phyloP scores from a whole-genome alignment of 306 rosid species.

The Lagenaria siceraria region DNA sequence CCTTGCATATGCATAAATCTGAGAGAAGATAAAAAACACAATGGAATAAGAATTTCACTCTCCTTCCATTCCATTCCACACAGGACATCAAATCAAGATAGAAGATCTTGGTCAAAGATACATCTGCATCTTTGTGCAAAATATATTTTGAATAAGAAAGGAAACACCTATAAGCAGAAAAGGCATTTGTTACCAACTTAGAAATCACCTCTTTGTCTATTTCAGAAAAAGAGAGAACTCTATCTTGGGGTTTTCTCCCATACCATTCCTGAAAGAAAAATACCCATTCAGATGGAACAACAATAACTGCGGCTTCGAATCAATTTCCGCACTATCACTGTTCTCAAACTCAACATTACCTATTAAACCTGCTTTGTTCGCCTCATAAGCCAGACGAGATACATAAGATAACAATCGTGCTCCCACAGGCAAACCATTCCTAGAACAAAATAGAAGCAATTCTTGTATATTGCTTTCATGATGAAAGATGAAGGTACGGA shows the following conservation, averaged over 20 bases:
- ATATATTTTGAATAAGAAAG: constrained; percentile 1
- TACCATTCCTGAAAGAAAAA: background rate
- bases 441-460: constrained; percentile 21
- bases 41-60: constrained; percentile 7
- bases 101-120: constrained; percentile 10
- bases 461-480: constrained; percentile 13
- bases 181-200: constrained; percentile 15
- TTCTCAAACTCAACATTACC: background rate
- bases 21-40: constrained; percentile 13
- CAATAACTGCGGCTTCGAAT: background rate
- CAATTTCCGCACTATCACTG: background rate
- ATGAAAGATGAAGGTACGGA: constrained; percentile 13
- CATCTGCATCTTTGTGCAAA: background rate
- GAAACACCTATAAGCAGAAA: constrained; percentile 20
- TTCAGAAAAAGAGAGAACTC: background rate
- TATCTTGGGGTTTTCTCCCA: constrained; percentile 2
- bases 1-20: constrained; percentile 12
- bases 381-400: constrained; percentile 21
- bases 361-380: background rate
- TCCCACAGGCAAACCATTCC: constrained; percentile 17
- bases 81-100: constrained; percentile 10
- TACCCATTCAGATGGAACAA: constrained; percentile 14
- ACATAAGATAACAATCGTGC: constrained; percentile 16
- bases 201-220: constrained; percentile 6
- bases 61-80: constrained; percentile 7